Evolutionary conservation across 2,329 filamentous ascomycete species (phyloP).

Genomic region (Sarocladium strictum): DNA sequence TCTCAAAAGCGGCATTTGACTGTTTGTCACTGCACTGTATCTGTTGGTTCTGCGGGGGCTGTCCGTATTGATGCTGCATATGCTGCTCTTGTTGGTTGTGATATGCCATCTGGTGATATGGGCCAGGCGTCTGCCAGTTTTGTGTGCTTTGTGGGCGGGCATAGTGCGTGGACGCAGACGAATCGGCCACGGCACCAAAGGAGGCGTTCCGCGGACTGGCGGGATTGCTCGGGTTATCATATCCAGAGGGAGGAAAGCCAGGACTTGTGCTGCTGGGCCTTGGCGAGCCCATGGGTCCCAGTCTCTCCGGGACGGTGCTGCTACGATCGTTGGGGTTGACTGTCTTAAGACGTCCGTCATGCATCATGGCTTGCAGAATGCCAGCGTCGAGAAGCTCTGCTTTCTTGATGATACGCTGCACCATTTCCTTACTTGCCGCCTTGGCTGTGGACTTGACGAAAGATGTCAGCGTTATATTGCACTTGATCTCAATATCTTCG

Average conservation of each 20-base stretch:
- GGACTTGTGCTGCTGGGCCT: constrained; percentile 3
- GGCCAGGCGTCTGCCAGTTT: not conserved
- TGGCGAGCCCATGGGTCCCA: constrained; percentile 7
- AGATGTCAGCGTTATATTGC: constrained; percentile 57
- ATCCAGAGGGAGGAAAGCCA: not conserved
- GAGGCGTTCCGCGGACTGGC: constrained; percentile 9
- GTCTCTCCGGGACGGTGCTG: constrained; percentile 15
- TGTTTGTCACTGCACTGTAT: not conserved
- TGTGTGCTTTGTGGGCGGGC: constrained; percentile 6
- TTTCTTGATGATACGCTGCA: constrained; percentile 64
- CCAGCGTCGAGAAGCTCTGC: constrained; percentile 63
- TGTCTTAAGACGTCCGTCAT: constrained; percentile 57
- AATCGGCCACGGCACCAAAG: not conserved
- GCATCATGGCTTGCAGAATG: constrained; percentile 52
- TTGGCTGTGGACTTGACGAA: constrained; percentile 65
- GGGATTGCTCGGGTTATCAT: constrained; percentile 1
- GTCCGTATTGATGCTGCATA: constrained; percentile 18
- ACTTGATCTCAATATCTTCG: constrained; percentile 66
- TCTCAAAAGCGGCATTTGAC: not conserved
- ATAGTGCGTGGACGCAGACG: not conserved
- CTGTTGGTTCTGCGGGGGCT: constrained; percentile 18
- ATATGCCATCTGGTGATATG: constrained; percentile 14
- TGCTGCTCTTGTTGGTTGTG: constrained; percentile 16
- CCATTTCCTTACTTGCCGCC: constrained; percentile 61
- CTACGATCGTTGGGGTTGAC: constrained; percentile 47